Conservation (phyloP, 257 asterid genomes). For the Apocynum venetum region DNA sequence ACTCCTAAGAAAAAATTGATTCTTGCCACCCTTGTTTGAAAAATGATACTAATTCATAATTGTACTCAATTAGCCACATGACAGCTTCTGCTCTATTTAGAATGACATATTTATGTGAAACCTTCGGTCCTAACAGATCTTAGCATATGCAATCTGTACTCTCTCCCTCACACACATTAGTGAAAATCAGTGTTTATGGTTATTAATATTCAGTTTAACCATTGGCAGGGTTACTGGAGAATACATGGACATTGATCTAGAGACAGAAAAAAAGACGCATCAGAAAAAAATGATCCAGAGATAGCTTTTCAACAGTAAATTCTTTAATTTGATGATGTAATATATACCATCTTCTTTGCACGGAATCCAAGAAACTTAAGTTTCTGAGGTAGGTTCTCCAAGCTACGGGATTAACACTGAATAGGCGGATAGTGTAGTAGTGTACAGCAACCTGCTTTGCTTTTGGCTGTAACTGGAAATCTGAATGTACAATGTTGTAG, state of each 20-base stretch:
- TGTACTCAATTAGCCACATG: neutral
- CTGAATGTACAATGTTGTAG: neutral
- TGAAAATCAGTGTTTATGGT: neutral
- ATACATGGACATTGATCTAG: slow-evolving; percentile 47
- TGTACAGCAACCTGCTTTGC: neutral
- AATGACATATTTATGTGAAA: neutral
- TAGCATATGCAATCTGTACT: neutral
- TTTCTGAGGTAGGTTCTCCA: neutral
- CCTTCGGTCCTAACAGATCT: neutral
- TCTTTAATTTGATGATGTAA: neutral
- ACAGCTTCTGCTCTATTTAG: neutral
- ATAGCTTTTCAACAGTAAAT: neutral
- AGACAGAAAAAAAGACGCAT: neutral
- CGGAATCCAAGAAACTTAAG: neutral
- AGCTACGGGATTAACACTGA: neutral
- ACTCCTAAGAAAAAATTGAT: too few relatives aligned
- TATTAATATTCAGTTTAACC: neutral
- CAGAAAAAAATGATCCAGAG: too few relatives aligned
- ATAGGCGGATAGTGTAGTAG: neutral
- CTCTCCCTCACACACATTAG: neutral
- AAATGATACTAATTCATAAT: neutral
- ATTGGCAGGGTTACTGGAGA: slow-evolving; percentile 67
- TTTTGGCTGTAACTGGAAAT: neutral
- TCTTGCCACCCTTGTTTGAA: too few relatives aligned
- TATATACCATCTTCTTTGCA: neutral